These are phyloP conservation scores for Aspergillus avenaceus DNA, from an alignment of 495 filamentous ascomycete species.

Conservation along the genomic window DNA sequence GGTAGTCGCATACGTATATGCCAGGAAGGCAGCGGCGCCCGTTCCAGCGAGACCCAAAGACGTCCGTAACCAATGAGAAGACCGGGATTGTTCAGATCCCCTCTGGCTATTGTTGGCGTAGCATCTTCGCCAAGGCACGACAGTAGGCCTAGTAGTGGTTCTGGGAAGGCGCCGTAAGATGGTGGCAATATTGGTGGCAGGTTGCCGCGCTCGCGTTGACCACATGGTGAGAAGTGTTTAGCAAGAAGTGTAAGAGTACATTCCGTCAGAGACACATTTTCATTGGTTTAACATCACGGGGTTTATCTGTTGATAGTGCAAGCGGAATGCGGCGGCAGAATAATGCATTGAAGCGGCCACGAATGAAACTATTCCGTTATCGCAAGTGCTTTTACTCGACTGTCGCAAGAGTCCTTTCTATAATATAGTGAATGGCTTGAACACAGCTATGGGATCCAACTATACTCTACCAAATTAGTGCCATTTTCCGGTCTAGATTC, in stretches of 20 bases:
- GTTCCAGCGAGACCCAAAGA: constrained; percentile 32
- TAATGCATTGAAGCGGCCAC: constrained; percentile 20
- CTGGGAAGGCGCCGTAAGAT: constrained; percentile 16
- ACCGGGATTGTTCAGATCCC: constrained; percentile 8
- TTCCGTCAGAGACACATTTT: too few relatives aligned
- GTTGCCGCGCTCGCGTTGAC: constrained; percentile 24
- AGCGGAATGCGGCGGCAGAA: constrained; percentile 39
- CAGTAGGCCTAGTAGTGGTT: constrained; percentile 14
- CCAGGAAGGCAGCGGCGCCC: constrained; percentile 31
- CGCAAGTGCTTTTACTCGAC: not conserved
- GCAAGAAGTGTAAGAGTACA: too few relatives aligned
- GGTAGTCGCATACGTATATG: constrained; percentile 31
- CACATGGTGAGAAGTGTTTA: constrained; percentile 32
- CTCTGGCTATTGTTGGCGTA: constrained; percentile 27
- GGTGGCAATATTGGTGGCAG: constrained; percentile 16
- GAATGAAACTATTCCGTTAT: constrained; percentile 5
- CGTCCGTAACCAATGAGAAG: constrained; percentile 31
- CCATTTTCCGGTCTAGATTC: not conserved
- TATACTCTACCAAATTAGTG: too few relatives aligned
- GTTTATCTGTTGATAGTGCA: constrained; percentile 16
- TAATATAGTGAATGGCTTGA: too few relatives aligned
- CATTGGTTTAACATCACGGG: too few relatives aligned
- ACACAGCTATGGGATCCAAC: too few relatives aligned
- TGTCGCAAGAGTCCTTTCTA: too few relatives aligned
- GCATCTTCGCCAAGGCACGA: constrained; percentile 24